A percentile compares a stretch with the other conserved stretches of the same genome.
phyloP scores from a whole-genome alignment of 345 rosid species.

The Hypericum perforatum region DNA sequence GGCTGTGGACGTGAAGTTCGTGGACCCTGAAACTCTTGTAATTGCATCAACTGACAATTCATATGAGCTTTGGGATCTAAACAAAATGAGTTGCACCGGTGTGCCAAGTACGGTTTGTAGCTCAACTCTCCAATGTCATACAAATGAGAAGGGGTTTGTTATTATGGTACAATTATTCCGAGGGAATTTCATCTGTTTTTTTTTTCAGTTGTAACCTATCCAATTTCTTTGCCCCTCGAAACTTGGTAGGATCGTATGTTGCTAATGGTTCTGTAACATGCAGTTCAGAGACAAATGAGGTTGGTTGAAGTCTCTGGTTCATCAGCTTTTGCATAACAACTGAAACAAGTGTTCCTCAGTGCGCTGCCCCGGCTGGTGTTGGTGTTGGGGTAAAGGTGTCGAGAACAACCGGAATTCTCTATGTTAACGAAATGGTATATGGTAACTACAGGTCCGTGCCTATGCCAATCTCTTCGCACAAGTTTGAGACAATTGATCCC shows the following conservation, averaged over 20 bases:
- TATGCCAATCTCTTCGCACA: conserved; percentile 15
- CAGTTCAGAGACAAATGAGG: conserved; percentile 17
- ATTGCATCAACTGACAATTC: not conserved
- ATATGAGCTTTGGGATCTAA: not conserved
- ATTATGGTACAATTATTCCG: too few species aligned
- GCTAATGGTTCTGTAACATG: conserved; percentile 16
- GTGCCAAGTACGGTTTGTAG: not conserved
- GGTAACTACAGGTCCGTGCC: conserved; percentile 12
- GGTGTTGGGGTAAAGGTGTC: too few species aligned
- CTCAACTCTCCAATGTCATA: too few species aligned
- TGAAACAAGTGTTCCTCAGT: not conserved
- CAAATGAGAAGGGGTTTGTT: too few species aligned
- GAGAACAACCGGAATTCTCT: too few species aligned
- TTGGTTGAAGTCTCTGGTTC: conserved; percentile 2
- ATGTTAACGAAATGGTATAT: too few species aligned
- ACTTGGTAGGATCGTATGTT: conserved; percentile 11
- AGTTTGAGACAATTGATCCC: conserved; percentile 10
- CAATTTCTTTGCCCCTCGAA: conserved; percentile 1
- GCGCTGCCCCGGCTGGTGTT: too few species aligned
- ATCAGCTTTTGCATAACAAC: not conserved
- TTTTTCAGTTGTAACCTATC: not conserved
- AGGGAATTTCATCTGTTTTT: too few species aligned
- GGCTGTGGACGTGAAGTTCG: not conserved
- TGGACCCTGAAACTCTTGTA: not conserved
- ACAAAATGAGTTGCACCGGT: not conserved